A percentile compares a stretch with the other conserved stretches of the same genome.
phyloP scores from a whole-genome alignment of 2,329 filamentous ascomycete species.

The Ilyonectria sp. region DNA sequence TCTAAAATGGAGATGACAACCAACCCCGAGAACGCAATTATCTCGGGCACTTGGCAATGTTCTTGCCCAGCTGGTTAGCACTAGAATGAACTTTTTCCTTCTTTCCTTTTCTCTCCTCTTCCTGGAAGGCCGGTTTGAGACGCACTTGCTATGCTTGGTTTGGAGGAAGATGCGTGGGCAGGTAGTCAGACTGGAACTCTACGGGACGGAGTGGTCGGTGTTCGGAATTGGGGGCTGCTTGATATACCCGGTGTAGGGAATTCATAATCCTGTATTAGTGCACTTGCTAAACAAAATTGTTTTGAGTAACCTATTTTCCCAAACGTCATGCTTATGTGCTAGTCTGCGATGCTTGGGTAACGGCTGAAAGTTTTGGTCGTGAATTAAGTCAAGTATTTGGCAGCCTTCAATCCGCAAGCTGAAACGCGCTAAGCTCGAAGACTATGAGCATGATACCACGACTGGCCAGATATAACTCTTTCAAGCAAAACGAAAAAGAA shows the following conservation, averaged over 20 bases:
- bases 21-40: slow-evolving; percentile 27
- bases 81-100: slow-evolving; percentile 40
- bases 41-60: slow-evolving; percentile 27
- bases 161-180: slow-evolving; percentile 28
- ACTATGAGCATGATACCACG: too few species aligned
- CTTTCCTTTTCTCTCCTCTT: slow-evolving; percentile 24
- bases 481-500: too few species aligned
- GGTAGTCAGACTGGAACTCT: slow-evolving; percentile 41
- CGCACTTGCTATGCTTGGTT: slow-evolving; percentile 27
- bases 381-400: too few species aligned
- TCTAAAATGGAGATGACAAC: slow-evolving; percentile 22
- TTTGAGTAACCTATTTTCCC: neutral
- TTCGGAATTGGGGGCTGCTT: slow-evolving; percentile 43
- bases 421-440: too few species aligned
- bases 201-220: slow-evolving; percentile 44
- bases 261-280: slow-evolving; percentile 35
- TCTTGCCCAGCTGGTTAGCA: slow-evolving; percentile 18
- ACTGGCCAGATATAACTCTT: too few species aligned
- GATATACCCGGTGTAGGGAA: slow-evolving; percentile 48
- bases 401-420: too few species aligned
- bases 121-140: slow-evolving; percentile 29
- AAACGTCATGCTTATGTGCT: neutral
- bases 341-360: neutral
- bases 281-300: slow-evolving; percentile 30
- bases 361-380: neutral